phyloP scores from a whole-genome alignment of 768 basidiomycete genomes.

The Lentinula edodes region DNA sequence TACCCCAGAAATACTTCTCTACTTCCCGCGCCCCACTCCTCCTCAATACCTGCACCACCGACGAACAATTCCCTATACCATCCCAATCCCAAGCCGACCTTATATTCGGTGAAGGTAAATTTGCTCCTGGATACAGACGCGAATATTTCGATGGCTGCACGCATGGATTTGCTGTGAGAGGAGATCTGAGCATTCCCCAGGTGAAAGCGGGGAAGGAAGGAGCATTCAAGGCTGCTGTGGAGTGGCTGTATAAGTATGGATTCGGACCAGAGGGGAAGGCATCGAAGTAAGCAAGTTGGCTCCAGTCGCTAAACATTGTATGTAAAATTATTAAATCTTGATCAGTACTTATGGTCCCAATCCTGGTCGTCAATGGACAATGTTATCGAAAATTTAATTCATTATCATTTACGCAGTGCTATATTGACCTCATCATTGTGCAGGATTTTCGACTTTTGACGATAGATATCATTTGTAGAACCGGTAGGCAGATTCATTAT shows the following conservation, averaged over 20 bases:
- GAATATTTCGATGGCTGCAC: constrained; percentile 25
- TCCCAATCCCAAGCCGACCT: constrained; percentile 30
- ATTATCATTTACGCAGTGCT: no score
- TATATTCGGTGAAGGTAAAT: constrained; percentile 30
- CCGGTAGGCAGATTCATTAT: no score
- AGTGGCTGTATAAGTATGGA: constrained; percentile 33
- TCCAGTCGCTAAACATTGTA: no score
- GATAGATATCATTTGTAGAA: no score
- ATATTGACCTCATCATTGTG: no score
- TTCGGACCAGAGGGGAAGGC: neutral
- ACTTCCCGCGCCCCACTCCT: constrained; percentile 50
- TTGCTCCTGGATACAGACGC: constrained; percentile 28
- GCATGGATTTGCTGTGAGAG: constrained; percentile 40
- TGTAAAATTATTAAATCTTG: no score
- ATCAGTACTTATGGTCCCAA: no score
- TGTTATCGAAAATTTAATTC: no score
- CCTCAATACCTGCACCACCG: constrained; percentile 59
- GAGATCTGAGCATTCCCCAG: constrained; percentile 32
- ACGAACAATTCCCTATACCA: constrained; percentile 25
- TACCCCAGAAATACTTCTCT: constrained; percentile 38
- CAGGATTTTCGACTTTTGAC: no score
- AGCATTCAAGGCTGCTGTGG: constrained; percentile 42
- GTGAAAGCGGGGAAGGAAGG: constrained; percentile 51
- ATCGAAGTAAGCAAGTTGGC: no score
- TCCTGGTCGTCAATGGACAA: no score